A percentile compares a stretch with the other conserved stretches of the same genome.
Conservation (phyloP, 768 basidiomycete genomes). For the Podaxis mareebaensis region DNA sequence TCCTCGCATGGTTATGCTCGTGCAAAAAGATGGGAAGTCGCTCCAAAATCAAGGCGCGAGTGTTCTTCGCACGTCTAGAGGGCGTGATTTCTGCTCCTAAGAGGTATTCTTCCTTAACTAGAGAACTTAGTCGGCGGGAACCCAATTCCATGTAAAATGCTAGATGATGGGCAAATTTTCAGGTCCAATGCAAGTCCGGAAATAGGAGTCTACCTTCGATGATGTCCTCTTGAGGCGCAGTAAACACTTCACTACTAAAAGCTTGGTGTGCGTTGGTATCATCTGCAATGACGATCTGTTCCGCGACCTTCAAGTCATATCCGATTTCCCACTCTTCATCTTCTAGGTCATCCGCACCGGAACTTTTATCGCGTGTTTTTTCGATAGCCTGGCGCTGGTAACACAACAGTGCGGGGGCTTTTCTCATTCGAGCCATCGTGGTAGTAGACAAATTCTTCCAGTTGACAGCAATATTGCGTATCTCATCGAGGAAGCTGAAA, state of each 20-base stretch:
- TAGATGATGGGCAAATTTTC: conserved; percentile 26
- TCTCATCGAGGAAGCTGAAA: conserved; percentile 75
- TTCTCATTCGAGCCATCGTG: conserved; percentile 67
- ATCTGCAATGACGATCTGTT: conserved; percentile 81
- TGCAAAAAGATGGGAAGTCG: conserved; percentile 89
- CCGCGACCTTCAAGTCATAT: conserved; percentile 71
- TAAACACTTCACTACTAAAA: conserved; percentile 75
- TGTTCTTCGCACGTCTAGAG: conserved; percentile 49
- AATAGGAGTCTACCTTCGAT: conserved; percentile 62
- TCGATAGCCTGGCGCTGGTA: conserved; percentile 56
- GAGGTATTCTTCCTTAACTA: conserved; percentile 79
- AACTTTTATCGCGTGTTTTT: conserved; percentile 24
- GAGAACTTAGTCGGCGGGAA: conserved; percentile 64
- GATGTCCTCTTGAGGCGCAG: conserved; percentile 87
- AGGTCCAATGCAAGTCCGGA: neutral
- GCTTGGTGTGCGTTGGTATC: conserved; percentile 79
- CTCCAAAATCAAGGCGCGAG: conserved; percentile 70
- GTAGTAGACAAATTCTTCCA: conserved; percentile 48
- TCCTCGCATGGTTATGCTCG: conserved; percentile 74
- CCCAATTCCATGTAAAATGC: conserved; percentile 81
- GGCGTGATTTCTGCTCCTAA: conserved; percentile 51
- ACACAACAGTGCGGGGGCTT: conserved; percentile 71
- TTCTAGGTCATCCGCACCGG: conserved; percentile 28
- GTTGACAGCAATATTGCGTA: conserved; percentile 87
- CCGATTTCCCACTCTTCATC: conserved; percentile 71